These are phyloP conservation scores for Funneliformis caledonium DNA, from an alignment of 371 early-diverging fungal species.

Conservation along the genomic window DNA sequence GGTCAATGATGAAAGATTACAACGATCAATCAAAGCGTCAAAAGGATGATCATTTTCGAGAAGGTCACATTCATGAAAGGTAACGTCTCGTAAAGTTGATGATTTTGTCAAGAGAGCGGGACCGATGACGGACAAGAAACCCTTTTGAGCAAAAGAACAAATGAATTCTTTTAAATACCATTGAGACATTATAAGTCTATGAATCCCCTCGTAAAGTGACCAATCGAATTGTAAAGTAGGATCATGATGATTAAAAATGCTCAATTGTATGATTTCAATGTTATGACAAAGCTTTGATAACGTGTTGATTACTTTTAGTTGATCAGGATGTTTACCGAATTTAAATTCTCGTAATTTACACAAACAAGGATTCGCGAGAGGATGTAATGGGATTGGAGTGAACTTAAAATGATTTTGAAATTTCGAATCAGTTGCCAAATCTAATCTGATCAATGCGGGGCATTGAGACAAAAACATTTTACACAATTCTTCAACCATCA, in stretches of 20 bases:
- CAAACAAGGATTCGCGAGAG: not conserved
- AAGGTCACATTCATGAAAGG: not conserved
- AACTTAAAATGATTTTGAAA: not conserved
- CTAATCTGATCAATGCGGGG: not conserved
- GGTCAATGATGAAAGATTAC: not conserved
- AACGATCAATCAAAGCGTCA: too few relatives aligned
- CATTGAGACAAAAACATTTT: conserved; percentile 6
- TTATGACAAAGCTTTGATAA: not conserved
- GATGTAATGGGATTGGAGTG: not conserved
- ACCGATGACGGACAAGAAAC: not conserved
- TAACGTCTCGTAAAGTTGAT: not conserved
- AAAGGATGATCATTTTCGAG: not conserved
- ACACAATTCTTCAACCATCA: not conserved
- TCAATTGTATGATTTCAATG: not conserved
- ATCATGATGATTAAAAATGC: not conserved
- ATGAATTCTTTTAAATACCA: too few relatives aligned
- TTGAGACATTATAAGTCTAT: not conserved
- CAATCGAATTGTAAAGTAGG: too few relatives aligned
- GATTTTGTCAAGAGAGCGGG: not conserved
- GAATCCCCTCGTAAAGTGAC: not conserved
- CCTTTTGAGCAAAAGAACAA: not conserved
- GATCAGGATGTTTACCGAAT: not conserved
- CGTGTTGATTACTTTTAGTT: not conserved
- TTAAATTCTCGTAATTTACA: not conserved
- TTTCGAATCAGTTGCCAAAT: not conserved